Conservation (phyloP, 148 eudicot species). For the Hydrangea macrophylla region DNA sequence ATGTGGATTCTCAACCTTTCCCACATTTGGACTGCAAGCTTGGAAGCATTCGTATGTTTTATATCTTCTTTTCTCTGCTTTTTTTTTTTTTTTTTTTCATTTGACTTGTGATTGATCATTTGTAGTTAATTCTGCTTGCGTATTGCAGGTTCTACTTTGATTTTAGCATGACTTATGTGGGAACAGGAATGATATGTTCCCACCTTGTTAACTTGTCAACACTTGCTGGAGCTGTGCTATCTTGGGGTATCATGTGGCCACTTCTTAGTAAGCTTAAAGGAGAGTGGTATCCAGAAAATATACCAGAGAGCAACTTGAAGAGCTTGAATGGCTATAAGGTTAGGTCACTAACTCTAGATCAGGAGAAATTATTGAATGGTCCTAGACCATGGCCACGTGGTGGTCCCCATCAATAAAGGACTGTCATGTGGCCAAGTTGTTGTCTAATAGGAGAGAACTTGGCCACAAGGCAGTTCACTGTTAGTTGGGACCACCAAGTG, state of each 20-base stretch:
- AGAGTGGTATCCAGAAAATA: conserved; percentile 51
- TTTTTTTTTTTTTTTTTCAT: not conserved
- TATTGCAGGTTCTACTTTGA: conserved; percentile 67
- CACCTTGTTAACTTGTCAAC: conserved; percentile 65
- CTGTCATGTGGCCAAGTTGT: too few species aligned
- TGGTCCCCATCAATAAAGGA: too few species aligned
- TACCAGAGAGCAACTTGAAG: conserved; percentile 59
- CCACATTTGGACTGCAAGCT: conserved; percentile 75
- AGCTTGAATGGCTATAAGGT: conserved; percentile 80
- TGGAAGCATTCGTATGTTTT: conserved; percentile 35
- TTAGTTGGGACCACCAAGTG: too few species aligned
- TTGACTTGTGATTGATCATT: not conserved
- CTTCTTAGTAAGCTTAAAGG: conserved; percentile 48
- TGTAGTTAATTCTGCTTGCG: not conserved
- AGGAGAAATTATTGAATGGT: too few species aligned
- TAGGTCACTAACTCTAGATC: too few species aligned
- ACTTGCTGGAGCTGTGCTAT: conserved; percentile 67
- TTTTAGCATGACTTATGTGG: conserved; percentile 73
- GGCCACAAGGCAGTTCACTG: too few species aligned
- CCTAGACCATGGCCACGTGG: too few species aligned
- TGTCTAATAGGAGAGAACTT: too few species aligned
- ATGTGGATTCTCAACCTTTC: conserved; percentile 69
- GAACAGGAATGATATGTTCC: conserved; percentile 80
- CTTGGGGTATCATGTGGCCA: conserved; percentile 92
- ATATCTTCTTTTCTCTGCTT: not conserved